Evolutionary conservation across 2,329 filamentous ascomycete species (phyloP), one percentile per base, ranked within the genome.

Genomic region (Cyclaneusma minus): DNA sequence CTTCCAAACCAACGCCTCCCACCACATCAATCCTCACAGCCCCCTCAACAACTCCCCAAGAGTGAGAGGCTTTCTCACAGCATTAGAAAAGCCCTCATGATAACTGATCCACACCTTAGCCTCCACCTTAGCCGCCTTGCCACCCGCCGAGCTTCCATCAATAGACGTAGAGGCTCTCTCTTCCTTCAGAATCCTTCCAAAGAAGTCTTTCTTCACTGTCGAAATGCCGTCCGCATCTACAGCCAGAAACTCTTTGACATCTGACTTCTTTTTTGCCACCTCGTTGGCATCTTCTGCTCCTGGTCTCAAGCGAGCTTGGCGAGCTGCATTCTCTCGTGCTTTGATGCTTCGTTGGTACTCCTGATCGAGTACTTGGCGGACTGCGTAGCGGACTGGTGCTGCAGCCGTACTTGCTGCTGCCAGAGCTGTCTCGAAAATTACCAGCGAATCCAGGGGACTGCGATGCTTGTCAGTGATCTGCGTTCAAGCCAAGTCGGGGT

Each of bases 291-390:
- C 7, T 1, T 36, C 50, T 38, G 47, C 54, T 38, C 59, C 68
- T n/a, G 60, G 68, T 21, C 52, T 55, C 47, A 72, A 75, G 3
- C 76, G 63, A 6, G 72, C 68, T 41, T 79, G 68, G 2, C 79
- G 60, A 1, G 71, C 64, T 4, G 68, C 63, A 33, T 68, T 68
- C 25, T 80, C 75, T 9, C 76, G 72, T 17, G 71, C 57, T 16
- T 66, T 56, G 8, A 75, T 65, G 24, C 82, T 76, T 43, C 78
- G 82, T 33, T 69, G 70, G 41, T 87, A 79, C 49, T 95, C 87
- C 47, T 89, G 82, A 43, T 93, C 84, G 1, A 98, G 64, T 6
- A 94, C 85, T 49, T 94, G 87, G 13, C 89, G 74, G 5, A 98
- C 77, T 2, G 87, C 87, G 44, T 83, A 98, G n/a, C 89, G 70